phyloP scores from a whole-genome alignment of 1,284 basidiomycete genomes.

The Singerocomus inundabilis region DNA sequence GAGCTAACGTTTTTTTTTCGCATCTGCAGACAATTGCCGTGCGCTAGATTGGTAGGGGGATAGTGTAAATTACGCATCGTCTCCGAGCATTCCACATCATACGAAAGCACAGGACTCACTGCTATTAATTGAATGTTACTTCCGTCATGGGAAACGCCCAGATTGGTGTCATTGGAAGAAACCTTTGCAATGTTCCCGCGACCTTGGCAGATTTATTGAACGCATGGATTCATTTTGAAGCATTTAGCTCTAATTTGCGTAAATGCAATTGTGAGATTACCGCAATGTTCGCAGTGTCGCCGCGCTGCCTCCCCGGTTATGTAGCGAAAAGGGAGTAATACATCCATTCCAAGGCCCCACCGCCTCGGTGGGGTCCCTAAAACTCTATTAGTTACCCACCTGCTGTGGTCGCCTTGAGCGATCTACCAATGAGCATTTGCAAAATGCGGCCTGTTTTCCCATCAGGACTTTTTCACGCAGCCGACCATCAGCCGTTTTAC shows the following conservation, averaged over 20 bases:
- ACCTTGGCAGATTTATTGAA: no score
- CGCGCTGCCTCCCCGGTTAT: background rate
- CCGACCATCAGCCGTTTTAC: conserved; percentile 36
- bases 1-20: no score
- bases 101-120: no score
- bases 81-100: no score
- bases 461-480: conserved; percentile 25
- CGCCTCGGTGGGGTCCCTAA: conserved; percentile 27
- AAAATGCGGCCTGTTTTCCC: conserved; percentile 28
- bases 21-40: no score
- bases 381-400: conserved; percentile 33
- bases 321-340: conserved; percentile 3
- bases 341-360: conserved; percentile 3
- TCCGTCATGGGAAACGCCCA: background rate
- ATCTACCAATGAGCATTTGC: conserved; percentile 28
- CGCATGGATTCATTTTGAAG: background rate
- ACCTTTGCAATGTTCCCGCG: background rate
- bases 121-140: background rate
- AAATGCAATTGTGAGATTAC: no score
- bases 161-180: background rate
- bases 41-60: background rate
- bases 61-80: background rate
- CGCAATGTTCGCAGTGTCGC: background rate
- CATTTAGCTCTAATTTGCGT: no score
- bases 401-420: conserved; percentile 16